These are phyloP conservation scores for Colletotrichum incanum DNA, from an alignment of 2,329 filamentous ascomycete genomes.

Conservation along the genomic window DNA sequence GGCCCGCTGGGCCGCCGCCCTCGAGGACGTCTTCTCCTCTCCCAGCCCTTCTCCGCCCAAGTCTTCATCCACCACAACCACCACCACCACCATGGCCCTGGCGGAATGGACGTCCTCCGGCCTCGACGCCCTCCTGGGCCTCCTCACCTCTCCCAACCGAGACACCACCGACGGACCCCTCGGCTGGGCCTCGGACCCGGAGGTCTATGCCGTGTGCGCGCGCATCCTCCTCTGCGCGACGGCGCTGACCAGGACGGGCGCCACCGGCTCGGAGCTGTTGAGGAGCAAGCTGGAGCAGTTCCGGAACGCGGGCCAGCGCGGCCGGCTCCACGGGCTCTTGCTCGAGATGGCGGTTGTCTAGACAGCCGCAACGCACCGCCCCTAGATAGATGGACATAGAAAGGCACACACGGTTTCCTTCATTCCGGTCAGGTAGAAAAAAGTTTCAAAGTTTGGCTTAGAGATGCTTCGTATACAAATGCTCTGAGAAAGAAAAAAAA, in stretches of 20 bases:
- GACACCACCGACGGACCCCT: constrained; percentile 73
- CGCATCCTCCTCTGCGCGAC: constrained; percentile 60
- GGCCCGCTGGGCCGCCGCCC: constrained; percentile 74
- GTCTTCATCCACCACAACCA: constrained; percentile 31
- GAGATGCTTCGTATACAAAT: constrained; percentile 30
- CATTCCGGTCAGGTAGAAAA: not conserved
- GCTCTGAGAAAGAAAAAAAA: not conserved
- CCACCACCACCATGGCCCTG: constrained; percentile 44
- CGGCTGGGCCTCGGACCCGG: constrained; percentile 80
- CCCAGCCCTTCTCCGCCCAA: not conserved
- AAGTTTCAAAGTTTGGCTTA: not conserved
- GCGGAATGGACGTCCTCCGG: constrained; percentile 67
- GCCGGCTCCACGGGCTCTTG: constrained; percentile 42
- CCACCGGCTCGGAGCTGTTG: not conserved
- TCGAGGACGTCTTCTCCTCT: constrained; percentile 50
- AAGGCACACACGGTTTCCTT: not conserved
- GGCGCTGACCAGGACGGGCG: constrained; percentile 48
- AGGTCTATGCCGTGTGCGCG: constrained; percentile 75
- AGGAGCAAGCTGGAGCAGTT: constrained; percentile 28
- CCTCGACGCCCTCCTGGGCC: constrained; percentile 58
- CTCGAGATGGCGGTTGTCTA: constrained; percentile 36
- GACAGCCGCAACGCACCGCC: not conserved
- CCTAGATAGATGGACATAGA: not conserved
- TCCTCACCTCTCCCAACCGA: constrained; percentile 48
- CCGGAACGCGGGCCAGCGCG: constrained; percentile 23